Evolutionary conservation across 148 eudicot genomes (phyloP).

Genomic region (Nepenthes gracilis): DNA sequence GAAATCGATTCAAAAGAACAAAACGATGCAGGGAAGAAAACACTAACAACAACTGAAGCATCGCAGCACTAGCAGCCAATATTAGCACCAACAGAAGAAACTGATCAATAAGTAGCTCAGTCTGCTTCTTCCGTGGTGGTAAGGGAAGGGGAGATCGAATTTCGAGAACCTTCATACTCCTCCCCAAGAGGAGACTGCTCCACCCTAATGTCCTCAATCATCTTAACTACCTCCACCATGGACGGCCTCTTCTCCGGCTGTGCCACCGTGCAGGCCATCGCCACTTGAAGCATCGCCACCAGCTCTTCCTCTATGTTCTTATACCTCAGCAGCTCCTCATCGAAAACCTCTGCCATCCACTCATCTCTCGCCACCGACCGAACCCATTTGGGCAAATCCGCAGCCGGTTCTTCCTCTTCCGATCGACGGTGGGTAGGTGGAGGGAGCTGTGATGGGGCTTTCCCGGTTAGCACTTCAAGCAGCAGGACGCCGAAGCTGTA

Average conservation of each 20-base stretch:
- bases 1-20: neutral
- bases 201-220: constrained; percentile 87
- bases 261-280: constrained; percentile 67
- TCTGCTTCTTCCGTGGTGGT: constrained; percentile 60
- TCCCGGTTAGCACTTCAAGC: constrained; percentile 73
- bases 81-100: neutral
- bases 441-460: constrained; percentile 44
- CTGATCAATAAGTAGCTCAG: neutral
- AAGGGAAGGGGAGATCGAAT: constrained; percentile 69
- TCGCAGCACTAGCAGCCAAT: too few species aligned
- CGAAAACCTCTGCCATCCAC: constrained; percentile 96
- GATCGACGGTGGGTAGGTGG: constrained; percentile 27
- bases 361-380: constrained; percentile 82
- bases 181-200: constrained; percentile 89
- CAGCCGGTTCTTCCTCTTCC: constrained; percentile 25
- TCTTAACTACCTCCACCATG: constrained; percentile 65
- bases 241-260: constrained; percentile 83
- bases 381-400: constrained; percentile 85
- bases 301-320: constrained; percentile 95
- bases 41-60: neutral
- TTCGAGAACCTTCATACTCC: constrained; percentile 81
- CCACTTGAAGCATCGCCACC: constrained; percentile 82
- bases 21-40: neutral
- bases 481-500: constrained; percentile 79
- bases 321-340: constrained; percentile 77